Evolutionary conservation across 2,329 filamentous ascomycete species (phyloP), one percentile per base, ranked within the genome.

Genomic region (Aureobasidium sp.): DNA sequence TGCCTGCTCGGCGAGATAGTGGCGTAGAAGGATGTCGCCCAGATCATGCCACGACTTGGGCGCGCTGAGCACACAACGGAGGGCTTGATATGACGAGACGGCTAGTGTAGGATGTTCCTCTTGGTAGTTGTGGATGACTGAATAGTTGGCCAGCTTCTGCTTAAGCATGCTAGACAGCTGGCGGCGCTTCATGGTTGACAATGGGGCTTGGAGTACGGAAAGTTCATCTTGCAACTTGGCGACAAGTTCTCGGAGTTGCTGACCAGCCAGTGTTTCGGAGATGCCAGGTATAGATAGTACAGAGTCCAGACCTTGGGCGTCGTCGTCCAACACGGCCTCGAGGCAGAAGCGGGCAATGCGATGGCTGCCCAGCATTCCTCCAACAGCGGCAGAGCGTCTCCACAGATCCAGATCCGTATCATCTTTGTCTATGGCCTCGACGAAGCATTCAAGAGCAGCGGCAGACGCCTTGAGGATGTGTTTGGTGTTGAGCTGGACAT

Each of bases 351-450:
- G 78, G 17, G 80, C 79, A 40, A 86, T 75, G 15, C 85, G 79
- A 67, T 78, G 78, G 67, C 84, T 86, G 56, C 81, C 78, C 11
- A 86, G 72, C 57, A 84, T 76, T 58, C 79, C 77, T 12, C 82
- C 80, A 2, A 87, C 78, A 19, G 82, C 79, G 22, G 83, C 81
- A 24, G 82, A 79, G 65, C 83, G 81, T 63, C 84, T 77, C 85
- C 85, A 87, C 24, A 87, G 73, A 67, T 87, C 84, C 42, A 85
- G 72, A 67, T 87, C 85, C 5, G 81, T 80, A 64, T 87, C 84
- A 69, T 87, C 85, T 61, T 84, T 82, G 68, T 87, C 84, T 61
- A 87, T 72, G 1, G 85, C 84, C 66, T 85, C 79, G 3, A 83
- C 82, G 65, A 87, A 86, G 63, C 80, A 79, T 42, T 73, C 69